Conservation (phyloP, 441 rosid species). For the Flueggea neowawraea region DNA sequence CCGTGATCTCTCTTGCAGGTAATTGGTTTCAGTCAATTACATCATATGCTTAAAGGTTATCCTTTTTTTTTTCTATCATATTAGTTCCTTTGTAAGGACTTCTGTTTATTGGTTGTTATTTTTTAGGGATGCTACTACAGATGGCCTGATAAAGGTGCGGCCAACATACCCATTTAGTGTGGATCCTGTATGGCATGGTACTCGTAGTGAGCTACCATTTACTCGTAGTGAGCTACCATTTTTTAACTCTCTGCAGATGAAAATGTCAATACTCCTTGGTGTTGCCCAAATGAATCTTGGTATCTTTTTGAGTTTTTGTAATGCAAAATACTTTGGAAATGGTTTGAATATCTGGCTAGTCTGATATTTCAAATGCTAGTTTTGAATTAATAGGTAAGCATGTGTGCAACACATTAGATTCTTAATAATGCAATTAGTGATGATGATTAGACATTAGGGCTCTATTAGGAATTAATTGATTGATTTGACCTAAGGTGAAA, state of each 20-base stretch:
- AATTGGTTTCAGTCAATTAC: slow-evolving; percentile 7
- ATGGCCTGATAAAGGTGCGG: slow-evolving; percentile 70
- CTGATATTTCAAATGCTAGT: slow-evolving; percentile 5
- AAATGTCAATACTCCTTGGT: slow-evolving; percentile 96
- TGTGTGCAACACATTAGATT: too few relatives aligned
- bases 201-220: slow-evolving; percentile 88
- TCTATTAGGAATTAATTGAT: too few relatives aligned
- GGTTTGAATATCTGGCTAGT: slow-evolving; percentile 68
- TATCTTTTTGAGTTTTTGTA: slow-evolving; percentile 73
- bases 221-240: too few relatives aligned
- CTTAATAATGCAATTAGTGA: too few relatives aligned
- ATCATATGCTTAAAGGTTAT: neutral
- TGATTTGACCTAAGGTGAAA: too few relatives aligned
- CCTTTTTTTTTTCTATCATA: slow-evolving; percentile 13
- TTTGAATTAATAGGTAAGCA: too few relatives aligned
- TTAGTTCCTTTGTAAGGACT: neutral
- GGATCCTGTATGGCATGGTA: slow-evolving; percentile 98
- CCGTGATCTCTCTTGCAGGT: slow-evolving; percentile 92
- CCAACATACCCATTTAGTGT: slow-evolving; percentile 90
- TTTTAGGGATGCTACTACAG: slow-evolving; percentile 74
- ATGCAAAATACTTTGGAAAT: slow-evolving; percentile 68
- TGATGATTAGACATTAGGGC: too few relatives aligned
- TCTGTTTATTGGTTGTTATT: slow-evolving; percentile 9
- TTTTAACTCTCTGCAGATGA: slow-evolving; percentile 96
- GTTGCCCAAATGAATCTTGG: slow-evolving; percentile 99